phyloP scores from a whole-genome alignment of 768 basidiomycete genomes.

The Boletales sp. region DNA sequence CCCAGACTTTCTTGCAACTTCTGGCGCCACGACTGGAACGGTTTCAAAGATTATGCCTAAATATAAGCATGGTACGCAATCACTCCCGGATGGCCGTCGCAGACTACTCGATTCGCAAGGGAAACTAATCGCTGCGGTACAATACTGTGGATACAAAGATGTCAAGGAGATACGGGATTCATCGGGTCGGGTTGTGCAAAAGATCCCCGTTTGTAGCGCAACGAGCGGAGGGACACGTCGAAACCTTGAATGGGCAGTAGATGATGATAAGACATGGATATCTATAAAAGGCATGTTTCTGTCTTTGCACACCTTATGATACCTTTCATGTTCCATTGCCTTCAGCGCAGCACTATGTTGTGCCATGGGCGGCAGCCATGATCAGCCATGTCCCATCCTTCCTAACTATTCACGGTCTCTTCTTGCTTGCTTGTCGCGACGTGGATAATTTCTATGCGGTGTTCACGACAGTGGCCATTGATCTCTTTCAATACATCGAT shows the following conservation, averaged over 20 bases:
- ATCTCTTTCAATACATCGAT: slow-evolving; percentile 10
- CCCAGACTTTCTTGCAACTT: not conserved
- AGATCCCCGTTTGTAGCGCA: slow-evolving; percentile 6
- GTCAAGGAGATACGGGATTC: slow-evolving; percentile 9
- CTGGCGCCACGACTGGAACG: not conserved
- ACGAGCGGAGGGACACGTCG: slow-evolving; percentile 3
- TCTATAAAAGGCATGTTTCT: not conserved
- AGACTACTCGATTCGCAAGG: not conserved
- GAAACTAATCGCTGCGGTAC: not conserved
- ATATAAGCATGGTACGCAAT: not conserved
- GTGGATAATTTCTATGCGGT: not conserved
- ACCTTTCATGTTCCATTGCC: not conserved
- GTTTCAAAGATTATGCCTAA: not conserved
- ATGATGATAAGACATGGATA: slow-evolving; percentile 8
- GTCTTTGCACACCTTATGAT: not conserved
- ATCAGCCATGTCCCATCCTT: slow-evolving; percentile 13
- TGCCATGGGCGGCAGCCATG: slow-evolving; percentile 12
- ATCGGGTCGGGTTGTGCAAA: not conserved
- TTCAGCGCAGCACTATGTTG: slow-evolving; percentile 8
- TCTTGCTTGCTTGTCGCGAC: slow-evolving; percentile 8
- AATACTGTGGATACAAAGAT: not conserved
- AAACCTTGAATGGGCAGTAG: slow-evolving; percentile 2
- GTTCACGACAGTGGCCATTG: slow-evolving; percentile 10
- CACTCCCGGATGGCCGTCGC: too few species aligned
- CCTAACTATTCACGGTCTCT: slow-evolving; percentile 17